Evolutionary conservation across 345 rosid species (phyloP).

Genomic region (Limnanthes douglasii): DNA sequence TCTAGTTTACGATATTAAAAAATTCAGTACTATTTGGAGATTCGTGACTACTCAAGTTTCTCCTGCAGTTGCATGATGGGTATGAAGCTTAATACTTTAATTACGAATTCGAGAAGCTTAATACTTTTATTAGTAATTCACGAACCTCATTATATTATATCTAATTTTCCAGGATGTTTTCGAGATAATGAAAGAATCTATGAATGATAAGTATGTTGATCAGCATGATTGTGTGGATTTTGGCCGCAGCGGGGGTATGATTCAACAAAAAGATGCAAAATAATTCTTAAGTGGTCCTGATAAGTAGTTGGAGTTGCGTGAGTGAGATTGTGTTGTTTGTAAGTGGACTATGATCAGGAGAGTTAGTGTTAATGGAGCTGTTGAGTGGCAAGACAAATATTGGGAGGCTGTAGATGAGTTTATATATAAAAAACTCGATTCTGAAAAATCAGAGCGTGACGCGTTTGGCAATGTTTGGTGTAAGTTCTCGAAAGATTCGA

Average conservation of each 20-base stretch:
- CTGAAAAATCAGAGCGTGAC: constrained; percentile 95
- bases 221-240: constrained; percentile 89
- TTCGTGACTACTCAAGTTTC: too few species aligned
- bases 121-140: constrained; percentile 1
- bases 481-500: constrained; percentile 78
- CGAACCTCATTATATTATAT: constrained; percentile 3
- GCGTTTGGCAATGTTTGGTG: constrained; percentile 75
- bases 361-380: constrained; percentile 55
- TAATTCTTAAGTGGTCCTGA: constrained; percentile 78
- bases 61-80: constrained; percentile 76
- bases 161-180: constrained; percentile 65
- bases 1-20: too few species aligned
- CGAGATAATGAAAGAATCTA: constrained; percentile 94
- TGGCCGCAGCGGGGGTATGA: constrained; percentile 93
- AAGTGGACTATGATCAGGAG: constrained; percentile 91
- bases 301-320: constrained; percentile 74
- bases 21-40: too few species aligned
- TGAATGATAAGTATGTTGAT: constrained; percentile 76
- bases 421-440: constrained; percentile 86
- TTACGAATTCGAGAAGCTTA: constrained; percentile 1
- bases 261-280: constrained; percentile 92
- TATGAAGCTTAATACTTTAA: constrained; percentile 22
- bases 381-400: constrained; percentile 92
- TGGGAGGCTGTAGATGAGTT: constrained; percentile 96
- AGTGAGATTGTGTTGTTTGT: constrained; percentile 68